Base-by-base conservation (phyloP, 1,284 basidiomycete genomes). In the Malassezia dermatis region DNA sequence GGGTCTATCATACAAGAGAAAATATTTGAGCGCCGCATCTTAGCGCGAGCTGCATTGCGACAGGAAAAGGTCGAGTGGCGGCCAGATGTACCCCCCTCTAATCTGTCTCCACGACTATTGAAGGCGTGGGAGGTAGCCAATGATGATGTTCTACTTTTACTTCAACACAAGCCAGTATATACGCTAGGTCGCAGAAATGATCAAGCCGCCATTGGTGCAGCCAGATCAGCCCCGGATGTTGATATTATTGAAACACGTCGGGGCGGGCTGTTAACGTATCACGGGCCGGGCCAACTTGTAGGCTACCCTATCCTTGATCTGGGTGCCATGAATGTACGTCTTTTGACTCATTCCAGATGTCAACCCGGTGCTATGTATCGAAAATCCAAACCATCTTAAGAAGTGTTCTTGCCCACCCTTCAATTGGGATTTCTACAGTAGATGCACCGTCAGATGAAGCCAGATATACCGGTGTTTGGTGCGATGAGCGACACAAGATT, bases 251-350 rank as follows among this genome's bases (percentile, higher is more conserved):
- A 82, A 30, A 85, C 90, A 2, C 81, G 83, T 59, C 81, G 94
- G 56, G 93, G 93, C 10, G 93, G 93, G 1, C 85, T 95, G 75
- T 81, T 90, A 53, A 99, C 94, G 2, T 99, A 89, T 75, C 94
- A 99, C 75, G 94, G 94, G 0, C 93, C 93, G 0, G 94, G 94
- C 2, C 94, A 99, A 76, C 79, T 99, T 60, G 87, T 95, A 12
- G 94, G 89, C 30, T 99, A 99, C 71, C 89, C 90, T 1, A 81
- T 96, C 48, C 79, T 96, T 41, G 90, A 98, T 76, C 80, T 96
- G 15, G 79, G 78, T 1, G 75, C 77, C 11, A 80, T 81, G 69
- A 71, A 77, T 49, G 80, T 83, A 71, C 79, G 83, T 59, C 12
- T n/a, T 15, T 17, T 6, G 8, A 31, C 44, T 26, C n/a, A 44